Conservation (phyloP, 2,329 filamentous ascomycete species). For the Fonsecaea erecta region DNA sequence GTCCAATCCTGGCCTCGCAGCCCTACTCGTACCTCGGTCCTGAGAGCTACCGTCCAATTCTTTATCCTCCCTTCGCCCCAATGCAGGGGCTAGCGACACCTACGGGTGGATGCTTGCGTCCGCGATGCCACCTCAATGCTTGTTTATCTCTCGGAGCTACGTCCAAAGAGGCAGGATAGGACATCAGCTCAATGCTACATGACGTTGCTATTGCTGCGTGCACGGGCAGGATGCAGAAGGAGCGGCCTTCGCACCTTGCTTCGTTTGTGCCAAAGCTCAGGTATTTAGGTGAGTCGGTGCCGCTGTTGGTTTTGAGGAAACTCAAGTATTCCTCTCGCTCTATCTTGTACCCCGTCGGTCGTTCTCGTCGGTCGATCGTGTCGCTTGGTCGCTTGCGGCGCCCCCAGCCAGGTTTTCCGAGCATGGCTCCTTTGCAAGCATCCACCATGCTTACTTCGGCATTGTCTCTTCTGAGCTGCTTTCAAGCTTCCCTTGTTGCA, state of each 20-base stretch:
- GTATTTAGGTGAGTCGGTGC: background rate
- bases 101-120: conserved; percentile 1
- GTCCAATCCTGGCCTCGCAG: conserved; percentile 19
- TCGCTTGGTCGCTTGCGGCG: background rate
- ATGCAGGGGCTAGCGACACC: conserved; percentile 22
- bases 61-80: conserved; percentile 10
- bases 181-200: conserved; percentile 3
- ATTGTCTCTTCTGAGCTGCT: conserved; percentile 24
- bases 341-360: conserved; percentile 3
- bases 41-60: background rate
- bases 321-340: background rate
- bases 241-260: background rate
- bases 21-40: background rate
- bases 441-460: conserved; percentile 17
- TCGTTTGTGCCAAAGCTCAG: background rate
- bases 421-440: conserved; percentile 16
- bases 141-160: conserved; percentile 19
- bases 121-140: conserved; percentile 15
- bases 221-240: conserved; percentile 1
- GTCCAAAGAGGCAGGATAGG: conserved; percentile 20
- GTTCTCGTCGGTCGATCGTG: background rate
- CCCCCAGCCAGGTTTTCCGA: background rate
- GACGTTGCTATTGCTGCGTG: conserved; percentile 7
- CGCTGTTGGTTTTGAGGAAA: background rate
- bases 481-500: conserved; percentile 21